Evolutionary conservation across 225 moss, liverwort and hornwort genomes (phyloP), one percentile per base, ranked within the genome.

Genomic region (Marchantia paleacea): DNA sequence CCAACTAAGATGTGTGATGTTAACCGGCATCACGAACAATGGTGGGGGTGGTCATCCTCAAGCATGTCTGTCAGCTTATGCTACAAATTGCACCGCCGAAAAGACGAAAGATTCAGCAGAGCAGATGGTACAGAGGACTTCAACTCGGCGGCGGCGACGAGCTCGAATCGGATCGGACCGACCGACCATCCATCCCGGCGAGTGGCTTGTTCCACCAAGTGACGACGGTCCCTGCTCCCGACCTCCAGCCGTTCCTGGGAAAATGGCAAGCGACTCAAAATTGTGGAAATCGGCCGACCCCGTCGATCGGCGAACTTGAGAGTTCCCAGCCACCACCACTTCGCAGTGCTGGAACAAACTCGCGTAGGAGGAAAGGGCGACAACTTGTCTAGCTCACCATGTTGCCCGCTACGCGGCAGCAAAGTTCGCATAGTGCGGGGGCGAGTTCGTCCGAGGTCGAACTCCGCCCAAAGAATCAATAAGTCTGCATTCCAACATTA

Each of bases 391-490:
- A 64, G 49, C 58, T 66, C 16, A 80, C 58, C 66, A 64, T 24
- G 19, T 68, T 58, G 73, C 64, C 22, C 50, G 50, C 81, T 84
- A 61, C 71, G 24, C 57, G n/a, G 70, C n/a, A n/a, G n/a, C n/a
- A n/a, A n/a, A n/a, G n/a, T n/a, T n/a, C n/a, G n/a, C 70, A 10
- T 80, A 55, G 70, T n/a, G 31, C 61, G 72, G 67, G 58, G 72
- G 72, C 49, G 50, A 73, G 80, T 72, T 71, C 60, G 80, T 61
- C 58, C 60, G 55, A 48, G 50, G 49, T 63, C 47, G 52, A 50
- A 70, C 68, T 78, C 55, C 62, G 77, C 68, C 81, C 68, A 75
- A 81, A 74, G 69, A 78, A 81, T 79, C 70, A 74, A 74, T 78
- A 77, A 63, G 81, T 80, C 72, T 72, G 72, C 81, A 58, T 60